Conservation (phyloP, 225 moss, liverwort and hornwort species). For the Asterella californica region DNA sequence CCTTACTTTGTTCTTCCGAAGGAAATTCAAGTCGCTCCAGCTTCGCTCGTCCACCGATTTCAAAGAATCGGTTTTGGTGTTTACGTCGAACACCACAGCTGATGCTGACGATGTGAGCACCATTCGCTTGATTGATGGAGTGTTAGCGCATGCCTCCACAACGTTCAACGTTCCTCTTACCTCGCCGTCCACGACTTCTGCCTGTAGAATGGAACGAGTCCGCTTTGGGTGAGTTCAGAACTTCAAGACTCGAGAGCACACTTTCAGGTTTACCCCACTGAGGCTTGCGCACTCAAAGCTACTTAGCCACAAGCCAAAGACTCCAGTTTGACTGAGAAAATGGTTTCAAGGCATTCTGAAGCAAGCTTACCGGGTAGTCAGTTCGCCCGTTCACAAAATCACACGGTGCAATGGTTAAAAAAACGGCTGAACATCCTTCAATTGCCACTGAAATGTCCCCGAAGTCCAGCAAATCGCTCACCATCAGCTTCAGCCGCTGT, state of each 20-base stretch:
- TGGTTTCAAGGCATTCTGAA: not conserved
- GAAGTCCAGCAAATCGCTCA: constrained; percentile 36
- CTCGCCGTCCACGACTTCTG: constrained; percentile 29
- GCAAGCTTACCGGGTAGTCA: constrained; percentile 24
- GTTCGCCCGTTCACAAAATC: constrained; percentile 24
- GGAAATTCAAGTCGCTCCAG: constrained; percentile 42
- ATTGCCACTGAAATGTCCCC: constrained; percentile 17
- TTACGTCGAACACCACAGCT: constrained; percentile 28
- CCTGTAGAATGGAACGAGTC: constrained; percentile 4
- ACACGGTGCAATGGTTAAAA: constrained; percentile 24
- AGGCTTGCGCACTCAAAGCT: too few species aligned
- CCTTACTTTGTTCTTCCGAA: constrained; percentile 29
- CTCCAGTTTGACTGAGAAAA: not conserved
- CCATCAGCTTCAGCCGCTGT: constrained; percentile 18
- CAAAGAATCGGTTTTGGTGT: not conserved
- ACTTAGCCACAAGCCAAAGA: too few species aligned
- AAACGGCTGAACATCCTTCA: constrained; percentile 25
- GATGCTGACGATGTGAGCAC: constrained; percentile 37
- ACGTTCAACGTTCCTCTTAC: constrained; percentile 45
- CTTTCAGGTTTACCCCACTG: too few species aligned
- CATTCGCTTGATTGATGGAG: constrained; percentile 29
- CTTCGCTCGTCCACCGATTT: constrained; percentile 32
- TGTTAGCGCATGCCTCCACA: constrained; percentile 37
- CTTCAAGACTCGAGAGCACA: not conserved
- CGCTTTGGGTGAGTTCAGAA: not conserved